Percentiles rank a stretch among this genome's conserved stretches.
These are phyloP conservation scores for Dendryphion nanum DNA, from an alignment of 2,329 filamentous ascomycete species.

Conservation along the genomic window DNA sequence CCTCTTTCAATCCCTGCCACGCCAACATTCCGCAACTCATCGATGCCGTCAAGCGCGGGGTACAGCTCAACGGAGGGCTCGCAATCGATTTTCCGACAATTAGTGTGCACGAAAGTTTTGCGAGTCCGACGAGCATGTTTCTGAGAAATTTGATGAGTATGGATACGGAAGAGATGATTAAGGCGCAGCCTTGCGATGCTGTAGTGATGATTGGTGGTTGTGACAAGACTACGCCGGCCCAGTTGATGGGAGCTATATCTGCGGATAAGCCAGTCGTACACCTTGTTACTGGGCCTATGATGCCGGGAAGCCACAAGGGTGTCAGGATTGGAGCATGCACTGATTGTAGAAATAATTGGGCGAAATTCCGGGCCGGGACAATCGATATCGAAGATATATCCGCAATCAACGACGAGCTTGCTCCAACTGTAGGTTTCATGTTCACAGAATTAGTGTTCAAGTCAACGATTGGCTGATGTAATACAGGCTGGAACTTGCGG, in stretches of 20 bases:
- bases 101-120: constrained; percentile 67
- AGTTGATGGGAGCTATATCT: constrained; percentile 73
- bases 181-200: constrained; percentile 68
- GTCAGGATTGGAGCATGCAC: constrained; percentile 69
- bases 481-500: constrained; percentile 52
- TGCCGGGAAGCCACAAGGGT: constrained; percentile 67
- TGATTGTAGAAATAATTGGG: constrained; percentile 74
- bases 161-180: constrained; percentile 78
- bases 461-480: background rate
- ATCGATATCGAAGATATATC: constrained; percentile 72
- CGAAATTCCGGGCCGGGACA: constrained; percentile 61
- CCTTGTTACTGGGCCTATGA: constrained; percentile 71
- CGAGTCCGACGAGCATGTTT: constrained; percentile 72
- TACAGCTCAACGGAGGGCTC: constrained; percentile 62
- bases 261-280: constrained; percentile 71
- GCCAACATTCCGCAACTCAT: constrained; percentile 70
- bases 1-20: constrained; percentile 72
- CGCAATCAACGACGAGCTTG: constrained; percentile 69
- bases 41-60: constrained; percentile 52
- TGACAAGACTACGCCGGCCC: constrained; percentile 72
- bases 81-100: constrained; percentile 74
- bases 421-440: constrained; percentile 61
- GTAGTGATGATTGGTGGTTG: constrained; percentile 70
- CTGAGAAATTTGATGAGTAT: constrained; percentile 74
- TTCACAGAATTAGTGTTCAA: background rate